Evolutionary conservation across 2,329 filamentous ascomycete genomes (phyloP), one percentile per base, ranked within the genome.

Genomic region (Stachybotrys elegans): DNA sequence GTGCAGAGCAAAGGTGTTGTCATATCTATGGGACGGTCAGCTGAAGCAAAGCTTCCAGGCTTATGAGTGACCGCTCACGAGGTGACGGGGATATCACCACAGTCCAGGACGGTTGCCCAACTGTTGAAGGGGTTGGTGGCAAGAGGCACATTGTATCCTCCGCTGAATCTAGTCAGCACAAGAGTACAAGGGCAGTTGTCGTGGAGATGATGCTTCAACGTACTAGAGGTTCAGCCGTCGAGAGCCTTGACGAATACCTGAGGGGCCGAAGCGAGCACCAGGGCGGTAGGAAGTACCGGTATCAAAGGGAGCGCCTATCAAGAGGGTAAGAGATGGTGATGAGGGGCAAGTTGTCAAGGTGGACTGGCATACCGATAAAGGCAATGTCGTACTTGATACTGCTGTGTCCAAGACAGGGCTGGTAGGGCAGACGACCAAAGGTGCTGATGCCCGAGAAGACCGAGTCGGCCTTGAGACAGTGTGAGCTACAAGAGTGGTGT

Each of bases 371-470:
- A 84, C 86, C 88, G 41, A 93, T 79, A 63, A 94, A 93, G 2
- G 88, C 88, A 64, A 94, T 91, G 52, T 94, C 88, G 55, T 86
- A 94, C 56, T 83, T 79, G 51, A 84, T 81, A 21, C 81, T 75
- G 32, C 80, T 74, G 49, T 77, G 83, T n/a, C 78, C 72, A 4
- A 94, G 72, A 60, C 88, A 94, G 4, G 86, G 86, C 46, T 76
- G 79, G 66, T 94, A 93, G 6, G 83, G 81, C 34, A 93, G 69
- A 41, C 87, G 82, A 11, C 87, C 88, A 59, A 93, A 93, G 7
- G 88, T 94, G 1, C 85, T 86, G 57, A 94, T 93, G 22, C 88
- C 88, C 2, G 86, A 92, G 67, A 93, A 94, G 46, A 93, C 87
- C 1, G 87, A 90, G 62, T 94, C 88, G 47, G 88, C 88, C 84